Percentiles rank a stretch among this genome's conserved stretches.
These are phyloP conservation scores for Claviceps arundinis DNA, from an alignment of 2,329 filamentous ascomycete genomes.

Conservation along the genomic window DNA sequence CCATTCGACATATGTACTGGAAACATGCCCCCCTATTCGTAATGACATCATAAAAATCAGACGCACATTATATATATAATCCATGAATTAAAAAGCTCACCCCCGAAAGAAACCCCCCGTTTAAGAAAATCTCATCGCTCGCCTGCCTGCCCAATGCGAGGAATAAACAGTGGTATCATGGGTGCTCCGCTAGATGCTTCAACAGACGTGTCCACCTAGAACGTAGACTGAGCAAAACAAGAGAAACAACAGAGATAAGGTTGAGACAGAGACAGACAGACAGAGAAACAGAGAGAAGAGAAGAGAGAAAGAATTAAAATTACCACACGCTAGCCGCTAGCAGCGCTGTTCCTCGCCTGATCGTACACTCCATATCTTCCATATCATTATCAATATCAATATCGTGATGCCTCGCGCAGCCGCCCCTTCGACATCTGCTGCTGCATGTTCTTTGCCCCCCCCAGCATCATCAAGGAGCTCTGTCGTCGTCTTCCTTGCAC, in stretches of 20 bases:
- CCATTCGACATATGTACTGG: too few species aligned
- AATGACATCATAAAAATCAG: too few species aligned
- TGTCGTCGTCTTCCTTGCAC: slow-evolving; percentile 35
- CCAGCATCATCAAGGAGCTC: slow-evolving; percentile 42
- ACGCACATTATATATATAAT: too few species aligned
- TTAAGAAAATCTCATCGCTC: too few species aligned
- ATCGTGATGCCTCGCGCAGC: slow-evolving; percentile 40
- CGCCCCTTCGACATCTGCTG: slow-evolving; percentile 40
- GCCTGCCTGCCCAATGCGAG: too few species aligned
- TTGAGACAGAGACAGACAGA: background rate
- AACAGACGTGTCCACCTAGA: too few species aligned
- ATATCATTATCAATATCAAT: background rate
- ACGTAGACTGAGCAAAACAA: too few species aligned
- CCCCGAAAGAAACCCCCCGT: too few species aligned
- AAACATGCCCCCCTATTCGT: too few species aligned
- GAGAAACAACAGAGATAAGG: background rate
- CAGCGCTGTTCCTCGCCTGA: background rate
- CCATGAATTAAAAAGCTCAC: too few species aligned
- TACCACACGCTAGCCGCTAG: background rate
- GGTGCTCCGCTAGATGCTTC: too few species aligned
- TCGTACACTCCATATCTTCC: background rate
- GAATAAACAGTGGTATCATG: too few species aligned
- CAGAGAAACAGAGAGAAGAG: background rate
- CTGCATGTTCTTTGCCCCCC: slow-evolving; percentile 32
- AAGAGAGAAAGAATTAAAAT: background rate